These are phyloP conservation scores for Colletotrichum paranaense DNA, from an alignment of 2,329 filamentous ascomycete genomes.

Conservation along the genomic window DNA sequence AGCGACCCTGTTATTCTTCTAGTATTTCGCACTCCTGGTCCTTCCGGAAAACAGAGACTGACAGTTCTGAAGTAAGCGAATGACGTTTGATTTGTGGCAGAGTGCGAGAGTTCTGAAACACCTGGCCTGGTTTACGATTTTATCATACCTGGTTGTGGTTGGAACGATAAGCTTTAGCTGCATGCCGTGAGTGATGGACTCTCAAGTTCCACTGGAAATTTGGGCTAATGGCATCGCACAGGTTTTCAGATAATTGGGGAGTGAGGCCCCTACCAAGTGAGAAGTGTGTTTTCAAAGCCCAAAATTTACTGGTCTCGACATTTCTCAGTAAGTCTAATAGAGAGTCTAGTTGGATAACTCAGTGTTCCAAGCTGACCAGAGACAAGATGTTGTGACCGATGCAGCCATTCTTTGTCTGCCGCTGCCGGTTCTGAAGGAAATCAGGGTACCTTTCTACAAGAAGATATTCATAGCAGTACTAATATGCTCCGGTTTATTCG, in stretches of 20 bases:
- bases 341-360: no score
- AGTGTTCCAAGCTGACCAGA: background rate
- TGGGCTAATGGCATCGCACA: background rate
- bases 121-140: conserved; percentile 16
- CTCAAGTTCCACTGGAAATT: no score
- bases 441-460: conserved; percentile 16
- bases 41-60: background rate
- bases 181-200: conserved; percentile 1
- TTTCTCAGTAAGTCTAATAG: conserved; percentile 26
- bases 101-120: conserved; percentile 17
- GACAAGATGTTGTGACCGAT: conserved; percentile 14
- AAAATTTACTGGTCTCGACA: conserved; percentile 39
- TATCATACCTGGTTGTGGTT: conserved; percentile 15
- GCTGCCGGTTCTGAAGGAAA: conserved; percentile 12
- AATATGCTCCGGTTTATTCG: conserved; percentile 20
- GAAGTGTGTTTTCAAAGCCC: conserved; percentile 38
- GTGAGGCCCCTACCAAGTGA: conserved; percentile 19
- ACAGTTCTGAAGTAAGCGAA: conserved; percentile 34
- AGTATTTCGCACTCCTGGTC: background rate
- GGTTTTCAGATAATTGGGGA: conserved; percentile 21
- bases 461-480: conserved; percentile 23
- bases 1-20: conserved; percentile 44
- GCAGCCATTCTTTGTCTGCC: conserved; percentile 19
- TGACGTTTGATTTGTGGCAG: conserved; percentile 43
- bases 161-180: conserved; percentile 25